A percentile compares a stretch with the other conserved stretches of the same genome.
Evolutionary conservation across 768 basidiomycete genomes (phyloP).

Genomic region (Mycena albidolilacea): DNA sequence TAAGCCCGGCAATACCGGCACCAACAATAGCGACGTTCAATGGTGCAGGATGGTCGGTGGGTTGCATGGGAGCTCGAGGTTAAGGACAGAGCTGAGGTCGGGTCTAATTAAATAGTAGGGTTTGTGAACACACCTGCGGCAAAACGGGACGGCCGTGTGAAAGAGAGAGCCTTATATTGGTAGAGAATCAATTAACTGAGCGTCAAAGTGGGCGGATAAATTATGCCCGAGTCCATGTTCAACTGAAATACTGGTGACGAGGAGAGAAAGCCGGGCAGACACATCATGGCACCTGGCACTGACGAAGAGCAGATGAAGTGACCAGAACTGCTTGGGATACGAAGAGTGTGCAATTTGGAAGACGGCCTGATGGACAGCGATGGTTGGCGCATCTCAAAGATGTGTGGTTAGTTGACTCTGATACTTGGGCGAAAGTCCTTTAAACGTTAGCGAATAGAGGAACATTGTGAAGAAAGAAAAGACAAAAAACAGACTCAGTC

Average conservation of each 20-base stretch:
- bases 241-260: neutral
- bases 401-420: too few relatives aligned
- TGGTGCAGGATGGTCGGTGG: neutral
- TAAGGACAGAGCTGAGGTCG: too few relatives aligned
- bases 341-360: too few relatives aligned
- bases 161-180: neutral
- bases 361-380: too few relatives aligned
- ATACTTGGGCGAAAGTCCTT: too few relatives aligned
- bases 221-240: neutral
- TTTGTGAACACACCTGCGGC: neutral
- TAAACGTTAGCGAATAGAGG: too few relatives aligned
- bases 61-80: neutral
- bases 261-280: neutral
- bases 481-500: too few relatives aligned
- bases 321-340: neutral
- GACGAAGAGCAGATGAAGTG: too few relatives aligned
- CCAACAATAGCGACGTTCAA: slow-evolving; percentile 67
- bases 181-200: neutral
- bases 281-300: too few relatives aligned
- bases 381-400: too few relatives aligned
- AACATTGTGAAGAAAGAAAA: too few relatives aligned
- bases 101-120: too few relatives aligned
- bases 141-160: neutral
- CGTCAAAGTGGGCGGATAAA: neutral
- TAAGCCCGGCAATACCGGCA: slow-evolving; percentile 15